Percentiles rank a stretch among this genome's conserved stretches.
Conservation (phyloP, 2,329 filamentous ascomycete species). For the Akanthomyces uredinophilus region DNA sequence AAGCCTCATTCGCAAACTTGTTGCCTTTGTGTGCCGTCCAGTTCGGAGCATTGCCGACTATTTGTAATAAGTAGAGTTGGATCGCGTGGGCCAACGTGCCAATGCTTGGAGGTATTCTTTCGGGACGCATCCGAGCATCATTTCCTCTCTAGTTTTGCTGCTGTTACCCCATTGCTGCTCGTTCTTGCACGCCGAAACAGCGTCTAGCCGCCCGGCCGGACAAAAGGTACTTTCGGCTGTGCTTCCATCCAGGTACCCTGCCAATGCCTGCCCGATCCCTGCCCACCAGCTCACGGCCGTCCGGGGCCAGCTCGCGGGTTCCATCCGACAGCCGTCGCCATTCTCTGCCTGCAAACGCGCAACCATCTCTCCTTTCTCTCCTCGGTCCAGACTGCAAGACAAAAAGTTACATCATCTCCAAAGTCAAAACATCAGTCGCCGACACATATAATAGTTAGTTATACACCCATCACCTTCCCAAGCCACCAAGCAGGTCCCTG, state of each 20-base stretch:
- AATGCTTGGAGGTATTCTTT: not conserved
- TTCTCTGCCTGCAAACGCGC: not conserved
- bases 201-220: not conserved
- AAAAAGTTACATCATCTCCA: not conserved
- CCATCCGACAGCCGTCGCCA: not conserved
- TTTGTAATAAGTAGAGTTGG: not conserved
- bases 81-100: not conserved
- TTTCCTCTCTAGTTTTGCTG: not conserved
- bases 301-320: not conserved
- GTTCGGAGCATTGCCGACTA: not conserved
- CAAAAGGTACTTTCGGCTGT: slow-evolving; percentile 13
- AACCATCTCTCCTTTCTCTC: not conserved
- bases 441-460: not conserved
- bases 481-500: slow-evolving; percentile 8
- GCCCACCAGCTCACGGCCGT: not conserved
- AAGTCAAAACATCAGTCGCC: not conserved
- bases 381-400: not conserved
- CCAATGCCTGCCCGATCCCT: too few species aligned
- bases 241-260: slow-evolving; percentile 4
- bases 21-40: not conserved
- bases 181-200: not conserved
- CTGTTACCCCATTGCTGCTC: not conserved
- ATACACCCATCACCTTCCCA: not conserved
- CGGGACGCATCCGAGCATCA: not conserved
- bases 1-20: not conserved